Evolutionary conservation across 2,329 filamentous ascomycete genomes (phyloP).

Genomic region (Aspergillus candidus): DNA sequence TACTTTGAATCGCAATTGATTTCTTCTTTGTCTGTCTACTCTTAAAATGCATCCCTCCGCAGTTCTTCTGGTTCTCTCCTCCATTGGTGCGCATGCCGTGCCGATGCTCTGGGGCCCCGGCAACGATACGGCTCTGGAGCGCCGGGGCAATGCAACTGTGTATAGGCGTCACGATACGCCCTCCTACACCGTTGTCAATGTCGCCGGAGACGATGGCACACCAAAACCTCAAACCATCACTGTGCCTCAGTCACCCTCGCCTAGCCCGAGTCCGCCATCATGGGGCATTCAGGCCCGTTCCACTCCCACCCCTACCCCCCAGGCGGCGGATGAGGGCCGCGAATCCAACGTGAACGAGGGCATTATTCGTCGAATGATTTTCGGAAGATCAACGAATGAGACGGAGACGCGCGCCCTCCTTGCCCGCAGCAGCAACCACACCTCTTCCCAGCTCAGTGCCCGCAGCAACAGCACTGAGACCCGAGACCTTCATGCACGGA

Average conservation of each 20-base stretch:
- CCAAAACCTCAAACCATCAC: conserved; percentile 19
- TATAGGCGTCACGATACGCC: no score
- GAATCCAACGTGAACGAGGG: conserved; percentile 4
- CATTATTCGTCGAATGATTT: background rate
- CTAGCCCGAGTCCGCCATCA: conserved; percentile 19
- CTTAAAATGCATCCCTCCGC: conserved; percentile 26
- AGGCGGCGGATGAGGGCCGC: background rate
- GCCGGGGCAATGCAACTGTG: conserved; percentile 13
- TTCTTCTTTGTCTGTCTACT: conserved; percentile 4
- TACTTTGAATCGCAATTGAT: background rate
- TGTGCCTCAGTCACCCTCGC: conserved; percentile 15
- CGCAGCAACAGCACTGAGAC: conserved; percentile 1
- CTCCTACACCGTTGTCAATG: conserved; percentile 29
- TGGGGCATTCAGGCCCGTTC: background rate
- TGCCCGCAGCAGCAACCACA: conserved; percentile 3
- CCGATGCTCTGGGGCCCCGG: conserved; percentile 19
- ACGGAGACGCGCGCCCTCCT: conserved; percentile 1
- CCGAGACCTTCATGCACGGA: background rate
- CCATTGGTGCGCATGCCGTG: conserved; percentile 23
- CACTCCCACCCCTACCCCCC: background rate
- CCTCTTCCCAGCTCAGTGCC: background rate
- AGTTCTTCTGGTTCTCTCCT: conserved; percentile 23
- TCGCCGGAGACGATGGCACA: conserved; percentile 18
- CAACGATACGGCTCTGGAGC: conserved; percentile 17
- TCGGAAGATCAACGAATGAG: conserved; percentile 5